These are phyloP conservation scores for Manihot esculenta DNA, from an alignment of 441 rosid species.

Conservation along the genomic window DNA sequence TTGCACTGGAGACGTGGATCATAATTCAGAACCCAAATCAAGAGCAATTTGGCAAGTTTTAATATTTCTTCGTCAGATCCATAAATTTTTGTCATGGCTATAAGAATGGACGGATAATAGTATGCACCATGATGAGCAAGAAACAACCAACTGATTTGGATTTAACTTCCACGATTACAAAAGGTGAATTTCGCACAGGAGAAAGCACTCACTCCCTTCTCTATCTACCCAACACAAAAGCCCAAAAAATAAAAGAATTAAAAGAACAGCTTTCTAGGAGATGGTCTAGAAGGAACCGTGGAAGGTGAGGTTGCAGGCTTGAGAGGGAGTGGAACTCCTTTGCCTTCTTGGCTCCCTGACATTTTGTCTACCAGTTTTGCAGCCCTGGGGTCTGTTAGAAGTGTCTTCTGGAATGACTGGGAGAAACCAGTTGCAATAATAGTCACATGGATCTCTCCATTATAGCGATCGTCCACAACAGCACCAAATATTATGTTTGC, in stretches of 20 bases:
- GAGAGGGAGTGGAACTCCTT: conserved; percentile 46
- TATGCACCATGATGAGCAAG: background rate
- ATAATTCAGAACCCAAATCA: no score
- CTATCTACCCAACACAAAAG: conserved; percentile 19
- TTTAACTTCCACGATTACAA: conserved; percentile 13
- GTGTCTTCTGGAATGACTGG: conserved; percentile 88
- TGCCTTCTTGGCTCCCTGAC: conserved; percentile 51
- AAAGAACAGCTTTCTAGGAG: conserved; percentile 77
- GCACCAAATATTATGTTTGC: conserved; percentile 99
- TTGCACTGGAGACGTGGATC: no score
- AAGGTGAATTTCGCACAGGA: background rate
- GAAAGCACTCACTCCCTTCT: background rate
- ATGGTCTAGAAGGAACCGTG: conserved; percentile 48
- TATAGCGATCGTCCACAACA: conserved; percentile 93
- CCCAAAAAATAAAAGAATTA: conserved; percentile 29
- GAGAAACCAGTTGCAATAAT: conserved; percentile 97
- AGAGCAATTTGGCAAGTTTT: no score
- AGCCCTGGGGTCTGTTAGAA: conserved; percentile 72
- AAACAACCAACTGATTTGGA: background rate
- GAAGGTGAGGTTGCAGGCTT: conserved; percentile 46
- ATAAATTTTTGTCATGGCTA: background rate
- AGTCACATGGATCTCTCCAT: conserved; percentile 96
- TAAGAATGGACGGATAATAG: background rate
- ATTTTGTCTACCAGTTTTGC: conserved; percentile 56
- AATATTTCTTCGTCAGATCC: no score